Evolutionary conservation across 139 green algal genomes (phyloP), one percentile per base, ranked within the genome.

Genomic region (Chlorella sorokiniana): DNA sequence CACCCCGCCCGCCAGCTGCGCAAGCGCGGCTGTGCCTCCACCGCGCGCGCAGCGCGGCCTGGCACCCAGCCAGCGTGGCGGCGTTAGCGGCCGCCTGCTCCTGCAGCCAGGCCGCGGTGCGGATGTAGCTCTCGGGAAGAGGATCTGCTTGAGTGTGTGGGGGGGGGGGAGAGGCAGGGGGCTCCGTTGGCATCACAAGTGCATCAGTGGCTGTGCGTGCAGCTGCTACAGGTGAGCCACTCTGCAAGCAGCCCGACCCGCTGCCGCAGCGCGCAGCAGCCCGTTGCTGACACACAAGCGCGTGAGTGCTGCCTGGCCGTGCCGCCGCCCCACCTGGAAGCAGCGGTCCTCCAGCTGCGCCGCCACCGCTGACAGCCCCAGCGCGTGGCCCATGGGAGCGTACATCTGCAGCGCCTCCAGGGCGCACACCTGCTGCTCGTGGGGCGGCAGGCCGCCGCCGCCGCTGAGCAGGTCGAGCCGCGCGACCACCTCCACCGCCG

Each of bases 321-420:
- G 37, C 3, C 52, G 3, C 4, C 25, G 59, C 5, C 69, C 38
- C 62, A 98, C 90, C 90, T 93, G 83, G 76, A 97, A 94, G 69
- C 87, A 92, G 37, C 81, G 42, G 82, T 97, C 92, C 85, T 97
- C 94, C 59, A 97, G 86, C 40, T 79, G 56, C 16, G 86, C 74
- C 25, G 84, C 83, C 25, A 94, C 79, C 0, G 70, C 31, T 0
- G 86, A 78, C 48, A 97, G 73, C 0, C 94, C 92, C 76, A 97
- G 73, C 7, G 94, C 94, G 79, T 98, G 94, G 31, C 89, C 94
- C 83, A 98, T 88, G 2, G 95, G 94, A 0, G 93, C 93, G 77
- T 94, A 96, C 27, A 98, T 88, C 82, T 98, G 93, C 75, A 99
- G 89, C 27, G 90, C 93, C 85, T 95, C 93, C 65, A 96, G 76